Evolutionary conservation across 768 basidiomycete species (phyloP), one percentile per base, ranked within the genome.

Genomic region (Termitomyces sp.): DNA sequence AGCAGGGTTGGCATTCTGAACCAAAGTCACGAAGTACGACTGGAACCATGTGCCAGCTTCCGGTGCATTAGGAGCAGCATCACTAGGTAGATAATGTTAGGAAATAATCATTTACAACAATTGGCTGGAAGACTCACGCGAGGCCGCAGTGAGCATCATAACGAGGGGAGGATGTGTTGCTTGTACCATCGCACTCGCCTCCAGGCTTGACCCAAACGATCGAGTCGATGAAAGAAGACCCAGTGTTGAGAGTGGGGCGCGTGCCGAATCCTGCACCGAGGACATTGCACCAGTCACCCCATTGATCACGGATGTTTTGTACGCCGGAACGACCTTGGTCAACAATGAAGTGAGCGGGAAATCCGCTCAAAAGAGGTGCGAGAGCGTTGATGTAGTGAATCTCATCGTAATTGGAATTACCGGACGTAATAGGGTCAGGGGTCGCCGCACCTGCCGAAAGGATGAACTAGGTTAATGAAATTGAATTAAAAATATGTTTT

Each of bases 251-350:
- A 43, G 86, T 86, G 37, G 85, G 85, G 57, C 76, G 84, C 49
- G 74, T 79, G 60, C 86, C 86, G 71, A 86, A 87, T 60, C 86
- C 86, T 57, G 86, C 82, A 65, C 80, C 79, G 67, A 81, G 80
- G 69, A 88, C 82, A 70, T 88, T 88, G 79, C 86, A 86, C 83
- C 84, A 88, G 74, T 87, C 82, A 65, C 85, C 86, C 85, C 86
- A 86, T 63, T 75, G 70, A 31, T 77, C 69, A 56, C 86, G 83
- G 72, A 87, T 76, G 74, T 84, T 81, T 74, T 87, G 85, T 20
- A 78, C 76, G 70, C 86, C 86, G 43, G 84, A 81, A 60, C 86
- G 85, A 60, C 83, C 82, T 76, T 86, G 85, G 73, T 87, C 86
- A 59, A 87, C 85, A 70, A 87, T 83, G 76, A 86, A 87, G 67